Evolutionary conservation across 345 rosid species (phyloP), one percentile per base, ranked within the genome.

Genomic region (Erodium maritimum): DNA sequence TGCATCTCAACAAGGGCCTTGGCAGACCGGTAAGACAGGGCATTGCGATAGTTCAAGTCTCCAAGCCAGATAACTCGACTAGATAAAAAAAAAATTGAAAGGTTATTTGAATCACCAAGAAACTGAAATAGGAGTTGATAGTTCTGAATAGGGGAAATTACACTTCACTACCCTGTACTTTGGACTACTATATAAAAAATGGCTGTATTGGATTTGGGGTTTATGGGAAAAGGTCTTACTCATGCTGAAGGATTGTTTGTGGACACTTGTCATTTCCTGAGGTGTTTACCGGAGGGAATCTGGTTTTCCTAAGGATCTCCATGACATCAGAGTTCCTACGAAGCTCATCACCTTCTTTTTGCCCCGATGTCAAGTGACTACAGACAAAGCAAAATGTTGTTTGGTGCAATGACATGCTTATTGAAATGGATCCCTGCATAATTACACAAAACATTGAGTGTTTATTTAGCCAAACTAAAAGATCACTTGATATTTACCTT

Each of bases 41-140:
- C 37, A 29, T 5, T 29, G 9, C 37, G 37, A 29, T 29, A 29
- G 37, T 29, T 29, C 37, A 29, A 29, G 37, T 29, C 37, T 11
- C 37, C 99, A 4, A 93, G 95, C 99, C 99, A 93, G 67, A 93
- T 87, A 50, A 93, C 75, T 61, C 96, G 99, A 68, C 99, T 93
- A 56, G 65, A 70, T 65, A 21, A 71, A 23, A 59, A 19, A 52
- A 29, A 29, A 29, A 29, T 29, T 29, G 37, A 11, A 29, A 29
- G 37, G 37, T 29, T 29, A 25, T 25, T 29, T 4, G 37, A 29
- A 29, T 29, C 37, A 29, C 37, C 1, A 29, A 29, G 37, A 11
- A 29, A 29, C 37, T 1, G 37, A 29, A 29, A 29, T 29, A 29
- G 37, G 37, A 29, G 37, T 29, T 29, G 8, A 29, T 11, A 5